These are phyloP conservation scores for Allium sativum DNA, from an alignment of 106 monocot genomes.

Conservation along the genomic window DNA sequence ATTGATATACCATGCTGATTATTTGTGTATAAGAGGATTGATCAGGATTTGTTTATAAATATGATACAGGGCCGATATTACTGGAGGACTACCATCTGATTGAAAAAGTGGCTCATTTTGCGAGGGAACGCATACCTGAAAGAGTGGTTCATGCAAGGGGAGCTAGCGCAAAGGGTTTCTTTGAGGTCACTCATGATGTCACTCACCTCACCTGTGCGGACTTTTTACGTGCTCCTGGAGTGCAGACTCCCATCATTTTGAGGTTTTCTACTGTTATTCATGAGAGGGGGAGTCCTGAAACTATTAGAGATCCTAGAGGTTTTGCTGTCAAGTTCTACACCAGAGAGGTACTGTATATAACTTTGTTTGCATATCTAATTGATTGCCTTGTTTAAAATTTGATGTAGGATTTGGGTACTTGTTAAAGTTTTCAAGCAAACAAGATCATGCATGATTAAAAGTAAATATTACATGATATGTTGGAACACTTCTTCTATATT, in stretches of 20 bases:
- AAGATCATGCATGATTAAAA: too few species aligned
- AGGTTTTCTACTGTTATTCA: constrained; percentile 80
- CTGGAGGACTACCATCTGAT: constrained; percentile 70
- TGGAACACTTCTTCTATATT: too few species aligned
- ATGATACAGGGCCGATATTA: constrained; percentile 38
- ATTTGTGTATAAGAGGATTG: too few species aligned
- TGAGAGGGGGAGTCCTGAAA: constrained; percentile 68
- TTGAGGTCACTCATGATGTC: constrained; percentile 75
- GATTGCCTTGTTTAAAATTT: too few species aligned
- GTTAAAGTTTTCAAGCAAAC: too few species aligned
- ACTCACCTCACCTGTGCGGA: constrained; percentile 58
- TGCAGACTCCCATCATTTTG: constrained; percentile 61
- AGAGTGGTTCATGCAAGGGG: constrained; percentile 66
- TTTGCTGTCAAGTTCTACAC: constrained; percentile 83
- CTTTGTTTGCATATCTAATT: background rate
- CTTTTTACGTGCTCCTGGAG: constrained; percentile 65
- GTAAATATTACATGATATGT: too few species aligned
- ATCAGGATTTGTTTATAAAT: background rate
- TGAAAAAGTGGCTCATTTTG: constrained; percentile 65
- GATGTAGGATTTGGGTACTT: too few species aligned
- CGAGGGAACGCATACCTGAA: constrained; percentile 65
- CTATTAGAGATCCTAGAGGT: constrained; percentile 69
- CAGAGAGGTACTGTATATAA: constrained; percentile 26
- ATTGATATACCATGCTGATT: too few species aligned
- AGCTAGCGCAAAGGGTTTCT: constrained; percentile 69